Evolutionary conservation across 495 filamentous ascomycete genomes (phyloP), one percentile per base, ranked within the genome.

Genomic region (Penicillium coffeae): DNA sequence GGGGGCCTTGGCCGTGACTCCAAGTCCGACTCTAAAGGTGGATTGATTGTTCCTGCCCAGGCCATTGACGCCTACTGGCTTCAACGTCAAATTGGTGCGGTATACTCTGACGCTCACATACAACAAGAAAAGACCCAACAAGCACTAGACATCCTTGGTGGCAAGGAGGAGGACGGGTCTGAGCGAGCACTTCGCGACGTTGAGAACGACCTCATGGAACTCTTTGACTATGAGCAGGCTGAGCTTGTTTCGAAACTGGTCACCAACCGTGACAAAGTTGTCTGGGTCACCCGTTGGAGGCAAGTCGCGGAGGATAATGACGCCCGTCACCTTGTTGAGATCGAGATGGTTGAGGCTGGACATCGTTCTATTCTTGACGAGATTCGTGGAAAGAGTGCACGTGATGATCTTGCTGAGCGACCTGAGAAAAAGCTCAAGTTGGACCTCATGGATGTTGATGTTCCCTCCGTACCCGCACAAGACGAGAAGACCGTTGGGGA

Each of bases 21-120:
- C 5, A 70, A 68, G 35, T 53, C 64, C 9, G 69, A 79, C 46
- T 78, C 83, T 34, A 84, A 72, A 56, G 27, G 55, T 33, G 64
- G 87, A 52, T 35, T 71, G 46, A 72, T 80, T 33, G 79, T 97
- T 12, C 73, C 84, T 32, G 89, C 87, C 32, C 81, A 87, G 45
- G 88, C 96, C 45, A 95, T 99, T 44, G 93, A 99, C 65, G 93
- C 93, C 21, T 97, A 88, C 68, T 99, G 93, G 93, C 69, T 99
- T 22, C 93, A 97, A 63, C 80, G 93, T 45, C 88, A 96, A 55
- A 90, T 99, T 41, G 90, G 92, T 38, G 66, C 75, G 12, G 76
- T 96, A 16, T 96, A 95, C 62, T 76, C 85, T 10, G 93, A 99
- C 69, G 86, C 92, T 3, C 91, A 96, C 60, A 85, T 77, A 8